These are phyloP conservation scores for Musa itinerans DNA, from an alignment of 176 grass and related monocot species.

Conservation along the genomic window DNA sequence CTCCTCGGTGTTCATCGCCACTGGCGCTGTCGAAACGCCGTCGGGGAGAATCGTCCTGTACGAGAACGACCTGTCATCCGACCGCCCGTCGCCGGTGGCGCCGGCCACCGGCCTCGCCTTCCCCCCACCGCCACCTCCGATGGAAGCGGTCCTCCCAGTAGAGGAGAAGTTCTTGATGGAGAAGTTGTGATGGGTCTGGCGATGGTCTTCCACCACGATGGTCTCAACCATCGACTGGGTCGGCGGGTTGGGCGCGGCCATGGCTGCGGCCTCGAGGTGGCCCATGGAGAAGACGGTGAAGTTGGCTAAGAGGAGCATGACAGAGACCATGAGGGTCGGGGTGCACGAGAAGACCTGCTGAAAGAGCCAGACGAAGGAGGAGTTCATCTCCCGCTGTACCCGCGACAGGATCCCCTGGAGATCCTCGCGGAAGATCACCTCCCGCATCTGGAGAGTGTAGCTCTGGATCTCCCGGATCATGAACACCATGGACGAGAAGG, in stretches of 20 bases:
- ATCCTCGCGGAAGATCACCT: slow-evolving; percentile 4
- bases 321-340: slow-evolving; percentile 8
- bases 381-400: not conserved
- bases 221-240: not conserved
- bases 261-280: not conserved
- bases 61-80: not conserved
- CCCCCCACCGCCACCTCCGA: slow-evolving; percentile 8
- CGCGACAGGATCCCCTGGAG: slow-evolving; percentile 6
- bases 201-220: not conserved
- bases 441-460: slow-evolving; percentile 10
- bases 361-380: slow-evolving; percentile 11
- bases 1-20: not conserved
- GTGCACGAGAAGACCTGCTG: slow-evolving; percentile 11
- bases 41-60: not conserved
- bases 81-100: slow-evolving; percentile 1
- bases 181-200: not conserved
- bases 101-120: not conserved
- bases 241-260: slow-evolving; percentile 2
- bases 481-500: slow-evolving; percentile 10
- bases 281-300: slow-evolving; percentile 9
- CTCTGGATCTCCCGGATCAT: slow-evolving; percentile 9
- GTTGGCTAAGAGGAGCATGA: slow-evolving; percentile 9
- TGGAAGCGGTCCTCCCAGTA: not conserved
- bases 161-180: not conserved
- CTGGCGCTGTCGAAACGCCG: not conserved